Conservation (phyloP, 2,329 filamentous ascomycete species). For the Sclerotinia nivalis region DNA sequence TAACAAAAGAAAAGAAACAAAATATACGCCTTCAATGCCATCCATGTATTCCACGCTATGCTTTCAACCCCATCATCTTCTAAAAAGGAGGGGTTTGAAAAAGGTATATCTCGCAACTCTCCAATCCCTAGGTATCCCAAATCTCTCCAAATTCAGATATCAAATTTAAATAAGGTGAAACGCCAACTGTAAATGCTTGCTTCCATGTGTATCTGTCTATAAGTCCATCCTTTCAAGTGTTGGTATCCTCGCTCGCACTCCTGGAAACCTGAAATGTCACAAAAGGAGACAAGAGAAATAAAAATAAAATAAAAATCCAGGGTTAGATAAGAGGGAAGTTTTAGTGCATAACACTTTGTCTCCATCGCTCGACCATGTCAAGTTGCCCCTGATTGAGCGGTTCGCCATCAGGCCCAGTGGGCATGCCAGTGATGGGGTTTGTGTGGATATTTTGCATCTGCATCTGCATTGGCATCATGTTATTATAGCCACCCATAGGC, state of each 20-base stretch:
- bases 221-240: constrained; percentile 5
- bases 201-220: constrained; percentile 22
- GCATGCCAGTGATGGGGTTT: constrained; percentile 31
- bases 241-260: neutral
- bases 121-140: neutral
- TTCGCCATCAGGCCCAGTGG: constrained; percentile 30
- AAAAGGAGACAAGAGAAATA: neutral
- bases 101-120: constrained; percentile 6
- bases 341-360: constrained; percentile 42
- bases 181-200: constrained; percentile 14
- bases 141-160: neutral
- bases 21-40: constrained; percentile 4
- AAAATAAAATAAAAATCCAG: neutral
- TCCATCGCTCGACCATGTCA: constrained; percentile 43
- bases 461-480: constrained; percentile 31
- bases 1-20: neutral
- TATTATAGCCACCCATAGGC: constrained; percentile 23
- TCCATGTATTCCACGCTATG: constrained; percentile 13
- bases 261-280: neutral
- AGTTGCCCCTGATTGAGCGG: constrained; percentile 40
- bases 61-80: neutral
- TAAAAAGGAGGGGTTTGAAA: neutral
- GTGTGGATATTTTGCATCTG: constrained; percentile 27
- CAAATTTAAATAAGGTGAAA: neutral
- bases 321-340: neutral